A percentile compares a stretch with the other conserved stretches of the same genome.
These are phyloP conservation scores for Rhododendron kiyosumense DNA, from an alignment of 148 eudicot species.

Conservation along the genomic window DNA sequence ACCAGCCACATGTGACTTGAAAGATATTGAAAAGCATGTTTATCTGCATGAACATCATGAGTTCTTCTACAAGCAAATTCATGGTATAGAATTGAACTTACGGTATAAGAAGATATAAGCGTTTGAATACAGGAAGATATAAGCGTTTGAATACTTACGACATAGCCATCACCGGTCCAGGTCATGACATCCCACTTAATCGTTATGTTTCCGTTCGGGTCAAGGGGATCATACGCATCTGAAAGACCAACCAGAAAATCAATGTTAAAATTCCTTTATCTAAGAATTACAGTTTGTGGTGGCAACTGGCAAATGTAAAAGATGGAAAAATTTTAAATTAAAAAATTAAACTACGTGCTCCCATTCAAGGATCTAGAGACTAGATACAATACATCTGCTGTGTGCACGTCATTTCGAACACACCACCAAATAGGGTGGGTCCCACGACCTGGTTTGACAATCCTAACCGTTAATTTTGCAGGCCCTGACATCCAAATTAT, in stretches of 20 bases:
- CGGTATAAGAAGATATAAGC: too few relatives aligned
- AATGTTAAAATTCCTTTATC: background rate
- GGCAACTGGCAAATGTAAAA: background rate
- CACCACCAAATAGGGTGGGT: background rate
- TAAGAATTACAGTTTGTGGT: background rate
- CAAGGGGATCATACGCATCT: conserved; percentile 46
- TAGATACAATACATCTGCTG: background rate
- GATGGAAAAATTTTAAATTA: background rate
- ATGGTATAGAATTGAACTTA: background rate
- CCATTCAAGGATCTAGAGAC: background rate
- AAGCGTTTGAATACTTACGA: conserved; percentile 24
- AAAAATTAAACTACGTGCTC: background rate
- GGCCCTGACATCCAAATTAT: background rate
- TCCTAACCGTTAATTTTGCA: background rate
- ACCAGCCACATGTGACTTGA: background rate
- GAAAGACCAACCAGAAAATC: conserved; percentile 18
- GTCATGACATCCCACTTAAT: conserved; percentile 47
- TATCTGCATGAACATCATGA: background rate
- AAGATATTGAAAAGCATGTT: background rate
- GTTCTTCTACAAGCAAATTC: background rate
- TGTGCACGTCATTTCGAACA: background rate
- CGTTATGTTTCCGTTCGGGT: conserved; percentile 49
- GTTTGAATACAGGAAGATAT: background rate
- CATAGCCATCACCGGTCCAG: conserved; percentile 64
- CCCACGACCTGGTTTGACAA: background rate